A percentile compares a stretch with the other conserved stretches of the same genome.
Evolutionary conservation across 1,284 basidiomycete genomes (phyloP).

Genomic region (Fomitiporia mediterranea): DNA sequence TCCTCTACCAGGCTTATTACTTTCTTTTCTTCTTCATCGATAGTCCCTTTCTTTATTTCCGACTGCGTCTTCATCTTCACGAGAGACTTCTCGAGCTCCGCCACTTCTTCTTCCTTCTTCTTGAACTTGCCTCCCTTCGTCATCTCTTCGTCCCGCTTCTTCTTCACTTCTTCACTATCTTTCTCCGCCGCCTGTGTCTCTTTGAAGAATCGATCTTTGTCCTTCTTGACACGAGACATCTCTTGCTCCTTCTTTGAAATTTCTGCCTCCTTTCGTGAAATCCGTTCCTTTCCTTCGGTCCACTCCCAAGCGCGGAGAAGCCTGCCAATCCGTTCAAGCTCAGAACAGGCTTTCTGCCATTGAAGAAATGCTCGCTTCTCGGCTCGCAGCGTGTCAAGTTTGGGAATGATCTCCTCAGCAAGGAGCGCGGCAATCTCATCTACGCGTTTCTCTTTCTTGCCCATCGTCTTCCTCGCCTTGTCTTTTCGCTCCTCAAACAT

Average conservation of each 20-base stretch:
- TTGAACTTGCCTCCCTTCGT: constrained; percentile 78
- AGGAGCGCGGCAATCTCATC: constrained; percentile 83
- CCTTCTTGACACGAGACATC: constrained; percentile 43
- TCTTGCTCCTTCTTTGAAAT: constrained; percentile 46
- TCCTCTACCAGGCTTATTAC: constrained; percentile 52
- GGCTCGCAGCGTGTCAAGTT: constrained; percentile 84
- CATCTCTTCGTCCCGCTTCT: constrained; percentile 59
- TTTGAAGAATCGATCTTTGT: constrained; percentile 45
- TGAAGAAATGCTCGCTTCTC: constrained; percentile 91
- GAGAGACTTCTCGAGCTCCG: constrained; percentile 78
- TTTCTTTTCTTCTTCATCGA: constrained; percentile 77
- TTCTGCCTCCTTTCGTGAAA: constrained; percentile 47
- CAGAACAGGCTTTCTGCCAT: constrained; percentile 86
- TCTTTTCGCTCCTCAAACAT: constrained; percentile 99
- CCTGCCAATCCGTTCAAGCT: constrained; percentile 87
- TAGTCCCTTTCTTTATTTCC: constrained; percentile 75
- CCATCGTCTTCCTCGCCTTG: constrained; percentile 95
- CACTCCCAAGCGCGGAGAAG: constrained; percentile 90
- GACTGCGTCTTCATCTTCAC: constrained; percentile 86
- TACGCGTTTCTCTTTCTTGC: constrained; percentile 96
- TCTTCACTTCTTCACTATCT: constrained; percentile 52
- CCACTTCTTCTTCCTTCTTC: constrained; percentile 74
- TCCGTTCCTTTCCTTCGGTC: constrained; percentile 51
- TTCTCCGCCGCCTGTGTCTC: constrained; percentile 51
- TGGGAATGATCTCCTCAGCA: constrained; percentile 91